Evolutionary conservation across 2,329 filamentous ascomycete species (phyloP), one percentile per base, ranked within the genome.

Genomic region (Fusarium multiceps): DNA sequence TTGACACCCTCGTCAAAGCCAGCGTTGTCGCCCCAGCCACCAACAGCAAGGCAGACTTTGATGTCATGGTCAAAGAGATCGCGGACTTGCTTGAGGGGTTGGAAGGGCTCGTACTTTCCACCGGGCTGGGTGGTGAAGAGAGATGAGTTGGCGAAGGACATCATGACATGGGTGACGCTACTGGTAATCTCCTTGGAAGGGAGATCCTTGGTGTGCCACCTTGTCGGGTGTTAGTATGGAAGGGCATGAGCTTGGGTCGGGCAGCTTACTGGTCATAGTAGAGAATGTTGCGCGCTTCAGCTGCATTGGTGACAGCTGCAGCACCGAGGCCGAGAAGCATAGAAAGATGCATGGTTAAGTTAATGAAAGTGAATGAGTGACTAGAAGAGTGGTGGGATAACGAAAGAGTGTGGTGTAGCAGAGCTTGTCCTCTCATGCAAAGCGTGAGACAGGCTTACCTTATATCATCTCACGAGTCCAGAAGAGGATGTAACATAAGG

Each of bases 31-130:
- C 86, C 89, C 89, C 89, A 91, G 28, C 89, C 89, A 16, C 89
- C 90, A 45, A 92, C 85, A 20, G 89, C 86, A 62, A 91, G 84
- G 82, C 89, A 86, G 18, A 91, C 78, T 75, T 90, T 88, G 51
- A 85, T 84, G 7, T 81, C 83, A 0, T 84, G 76, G 14, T 82
- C 75, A 58, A 89, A 90, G 21, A 87, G 80, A 27, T 79, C 78
- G 20, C 88, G 85, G 46, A 89, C 81, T 6, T 84, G 81, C 1
- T 78, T 74, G 3, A 90, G 77, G 1, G 83, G 76, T 76, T 86
- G 83, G 70, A 89, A 90, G 0, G 88, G 87, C 55, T 81, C 80
- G 70, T 84, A 88, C 1, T 78, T 72, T 21, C 79, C 80, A 1
- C 46, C 28, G 3, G 72, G 68, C 48, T 80, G 68, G 0, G 79